These are phyloP conservation scores for Sequoiadendron giganteum DNA, from an alignment of 75 land plant species.

Conservation along the genomic window DNA sequence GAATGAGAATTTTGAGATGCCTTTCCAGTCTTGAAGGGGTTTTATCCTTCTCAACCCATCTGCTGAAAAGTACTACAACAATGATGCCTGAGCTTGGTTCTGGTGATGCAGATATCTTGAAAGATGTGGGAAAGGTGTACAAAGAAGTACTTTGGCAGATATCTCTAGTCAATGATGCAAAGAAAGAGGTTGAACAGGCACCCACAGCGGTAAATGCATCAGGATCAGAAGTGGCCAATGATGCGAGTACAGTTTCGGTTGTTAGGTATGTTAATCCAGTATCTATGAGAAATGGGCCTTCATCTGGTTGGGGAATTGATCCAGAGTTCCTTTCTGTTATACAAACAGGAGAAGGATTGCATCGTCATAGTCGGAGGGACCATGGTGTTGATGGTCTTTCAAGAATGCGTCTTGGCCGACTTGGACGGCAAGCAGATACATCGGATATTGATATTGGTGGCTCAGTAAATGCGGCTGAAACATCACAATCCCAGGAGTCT, in stretches of 20 bases:
- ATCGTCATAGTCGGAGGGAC: constrained; percentile 41
- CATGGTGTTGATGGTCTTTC: constrained; percentile 61
- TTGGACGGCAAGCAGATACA: constrained; percentile 60
- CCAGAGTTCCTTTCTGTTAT: constrained; percentile 66
- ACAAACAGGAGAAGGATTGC: constrained; percentile 55
- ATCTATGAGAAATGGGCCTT: constrained; percentile 54
- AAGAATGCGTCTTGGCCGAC: constrained; percentile 65
- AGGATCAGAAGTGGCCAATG: constrained; percentile 70
- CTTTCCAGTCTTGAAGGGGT: constrained; percentile 79
- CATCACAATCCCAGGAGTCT: constrained; percentile 41
- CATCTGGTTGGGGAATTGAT: constrained; percentile 61
- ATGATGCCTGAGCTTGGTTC: constrained; percentile 77
- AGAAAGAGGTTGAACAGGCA: constrained; percentile 49
- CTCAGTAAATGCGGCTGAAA: constrained; percentile 32
- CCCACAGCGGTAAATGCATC: constrained; percentile 27
- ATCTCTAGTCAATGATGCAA: constrained; percentile 56
- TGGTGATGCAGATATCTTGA: constrained; percentile 70
- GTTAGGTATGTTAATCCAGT: constrained; percentile 69
- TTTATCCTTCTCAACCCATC: constrained; percentile 60
- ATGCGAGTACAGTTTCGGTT: constrained; percentile 32
- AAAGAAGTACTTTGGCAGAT: constrained; percentile 89
- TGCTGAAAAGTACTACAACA: constrained; percentile 65
- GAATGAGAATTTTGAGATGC: constrained; percentile 43
- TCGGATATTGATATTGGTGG: constrained; percentile 51
- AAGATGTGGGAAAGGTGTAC: constrained; percentile 68